These are phyloP conservation scores for Calonectria naviculata DNA, from an alignment of 2,329 filamentous ascomycete genomes.

Conservation along the genomic window DNA sequence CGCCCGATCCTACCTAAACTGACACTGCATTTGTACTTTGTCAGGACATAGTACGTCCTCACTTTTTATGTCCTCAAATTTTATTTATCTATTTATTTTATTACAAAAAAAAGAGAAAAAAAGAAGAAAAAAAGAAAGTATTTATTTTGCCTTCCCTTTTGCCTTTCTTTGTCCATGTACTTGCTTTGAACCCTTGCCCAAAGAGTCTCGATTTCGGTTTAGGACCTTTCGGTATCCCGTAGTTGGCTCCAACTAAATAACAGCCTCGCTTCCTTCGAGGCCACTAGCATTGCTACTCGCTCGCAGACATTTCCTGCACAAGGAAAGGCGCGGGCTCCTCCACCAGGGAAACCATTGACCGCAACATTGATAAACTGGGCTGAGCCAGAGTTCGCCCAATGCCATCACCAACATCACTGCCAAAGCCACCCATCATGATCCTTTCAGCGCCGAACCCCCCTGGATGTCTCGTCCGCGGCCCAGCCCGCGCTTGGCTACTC, in stretches of 20 bases:
- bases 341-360: not conserved
- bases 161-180: not conserved
- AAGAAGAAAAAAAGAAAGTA: no score
- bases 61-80: not conserved
- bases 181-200: not conserved
- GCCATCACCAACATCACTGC: not conserved
- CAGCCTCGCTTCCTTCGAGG: not conserved
- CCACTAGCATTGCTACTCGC: not conserved
- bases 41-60: not conserved
- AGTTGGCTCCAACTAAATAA: not conserved
- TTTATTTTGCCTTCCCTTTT: not conserved
- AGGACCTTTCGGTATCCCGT: not conserved
- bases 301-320: constrained; percentile 6
- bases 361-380: not conserved
- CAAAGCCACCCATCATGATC: not conserved
- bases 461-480: not conserved
- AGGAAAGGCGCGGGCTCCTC: not conserved
- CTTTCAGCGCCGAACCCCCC: not conserved
- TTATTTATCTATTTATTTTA: no score
- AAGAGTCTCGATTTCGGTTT: not conserved
- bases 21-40: not conserved
- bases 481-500: not conserved
- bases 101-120: no score
- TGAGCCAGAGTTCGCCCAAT: not conserved
- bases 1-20: not conserved